phyloP scores from a whole-genome alignment of 495 filamentous ascomycete genomes.

The Thozetella sp. region DNA sequence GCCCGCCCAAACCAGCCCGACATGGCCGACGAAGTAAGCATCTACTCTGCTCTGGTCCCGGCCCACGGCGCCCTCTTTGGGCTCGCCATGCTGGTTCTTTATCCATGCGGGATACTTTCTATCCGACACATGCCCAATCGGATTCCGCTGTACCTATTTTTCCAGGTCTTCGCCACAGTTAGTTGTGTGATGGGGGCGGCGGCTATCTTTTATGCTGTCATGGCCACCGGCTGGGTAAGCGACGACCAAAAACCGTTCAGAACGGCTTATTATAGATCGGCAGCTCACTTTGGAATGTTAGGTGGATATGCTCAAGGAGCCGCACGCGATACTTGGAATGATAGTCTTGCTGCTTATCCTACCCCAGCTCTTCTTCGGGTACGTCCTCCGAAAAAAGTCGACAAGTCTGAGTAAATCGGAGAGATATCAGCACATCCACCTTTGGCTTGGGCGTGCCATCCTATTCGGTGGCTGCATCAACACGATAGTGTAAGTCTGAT shows the following conservation, averaged over 20 bases:
- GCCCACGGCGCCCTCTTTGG: background rate
- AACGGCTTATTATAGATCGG: background rate
- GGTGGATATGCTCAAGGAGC: background rate
- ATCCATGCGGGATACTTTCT: slow-evolving; percentile 1
- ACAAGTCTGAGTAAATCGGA: background rate
- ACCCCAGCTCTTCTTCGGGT: background rate
- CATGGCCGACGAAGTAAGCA: background rate
- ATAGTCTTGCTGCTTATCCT: background rate
- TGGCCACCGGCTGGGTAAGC: background rate
- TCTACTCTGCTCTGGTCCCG: background rate
- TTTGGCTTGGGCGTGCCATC: background rate
- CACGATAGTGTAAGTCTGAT: background rate
- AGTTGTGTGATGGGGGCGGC: background rate
- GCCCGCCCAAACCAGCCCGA: background rate
- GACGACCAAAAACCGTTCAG: background rate
- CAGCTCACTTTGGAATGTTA: background rate
- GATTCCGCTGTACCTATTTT: background rate
- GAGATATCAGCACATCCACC: background rate
- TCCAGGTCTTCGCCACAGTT: background rate
- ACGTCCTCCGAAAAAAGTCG: background rate
- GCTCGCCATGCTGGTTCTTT: slow-evolving; percentile 1
- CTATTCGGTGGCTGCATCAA: background rate
- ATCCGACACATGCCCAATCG: background rate
- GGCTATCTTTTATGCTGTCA: background rate
- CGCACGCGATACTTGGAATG: background rate